Base-by-base conservation (phyloP, 139 green algal species). In the Trebouxia sp. region DNA sequence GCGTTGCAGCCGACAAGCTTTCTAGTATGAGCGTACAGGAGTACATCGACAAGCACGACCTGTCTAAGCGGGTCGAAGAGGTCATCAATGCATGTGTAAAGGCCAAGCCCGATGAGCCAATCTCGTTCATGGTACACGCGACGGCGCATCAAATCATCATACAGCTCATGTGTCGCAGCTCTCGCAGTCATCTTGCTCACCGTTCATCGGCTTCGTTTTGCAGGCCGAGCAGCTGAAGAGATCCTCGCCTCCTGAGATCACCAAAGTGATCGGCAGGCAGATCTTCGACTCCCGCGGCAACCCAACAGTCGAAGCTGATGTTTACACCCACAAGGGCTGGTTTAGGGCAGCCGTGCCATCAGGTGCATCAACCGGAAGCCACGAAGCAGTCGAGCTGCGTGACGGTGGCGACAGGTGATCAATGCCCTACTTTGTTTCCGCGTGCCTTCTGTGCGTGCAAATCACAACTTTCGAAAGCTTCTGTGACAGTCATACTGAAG, bases 221-320 rank as follows among this genome's bases (percentile, higher is more conserved):
- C 82, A 94, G 91, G 89, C 89, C 45, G 80, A 91, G 80, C 82
- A 89, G 82, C 87, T 96, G n/a, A 55, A 85, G 38, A 88, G 89
- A 80, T 67, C 88, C 39, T 82, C 89, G 26, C 88, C 91, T 11
- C n/a, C 92, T 2, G 90, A 88, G 76, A 98, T 99, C 82, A 89
- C 87, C n/a, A 93, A 93, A 58, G 84, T 99, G 7, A 87, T 94
- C 30, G 97, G 89, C 47, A 91, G 97, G 42, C 94, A 98, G 94
- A 95, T 99, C 79, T 91, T 98, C 51, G 97, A 99, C 91, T 98
- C 93, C 7, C 92, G 97, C 38, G 97, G 97, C 75, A 99, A 99
- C 89, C 97, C 97, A 35, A 99, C 97, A 15, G 96, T 98, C 28
- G 95, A 98, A 89, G 83, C 80, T 9, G 94, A 98, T 48, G 92